phyloP scores from a whole-genome alignment of 306 rosid species.

The Astragalus membranaceus region DNA sequence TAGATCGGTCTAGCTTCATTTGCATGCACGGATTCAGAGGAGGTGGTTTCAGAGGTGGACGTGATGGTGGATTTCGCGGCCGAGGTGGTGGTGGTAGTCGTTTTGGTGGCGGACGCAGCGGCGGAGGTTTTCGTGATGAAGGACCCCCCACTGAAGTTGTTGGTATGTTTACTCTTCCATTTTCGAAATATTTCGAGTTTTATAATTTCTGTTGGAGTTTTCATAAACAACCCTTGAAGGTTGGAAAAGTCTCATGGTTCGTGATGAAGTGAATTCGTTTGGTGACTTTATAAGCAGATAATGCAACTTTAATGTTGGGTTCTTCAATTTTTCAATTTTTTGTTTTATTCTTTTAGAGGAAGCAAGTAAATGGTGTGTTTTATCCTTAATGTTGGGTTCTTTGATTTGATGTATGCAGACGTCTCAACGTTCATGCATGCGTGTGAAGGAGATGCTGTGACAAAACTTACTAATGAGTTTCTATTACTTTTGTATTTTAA shows the following conservation, averaged over 20 bases:
- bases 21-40: too few species aligned
- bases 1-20: slow-evolving; percentile 43
- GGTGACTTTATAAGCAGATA: too few species aligned
- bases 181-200: too few species aligned
- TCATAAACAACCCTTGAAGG: too few species aligned
- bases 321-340: too few species aligned
- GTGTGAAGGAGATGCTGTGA: slow-evolving; percentile 94
- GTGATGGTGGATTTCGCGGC: slow-evolving; percentile 47
- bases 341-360: too few species aligned
- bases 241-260: too few species aligned
- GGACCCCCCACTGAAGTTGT: slow-evolving; percentile 92
- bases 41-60: slow-evolving; percentile 59
- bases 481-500: neutral
- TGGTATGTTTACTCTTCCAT: slow-evolving; percentile 39
- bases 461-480: slow-evolving; percentile 66
- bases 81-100: slow-evolving; percentile 54
- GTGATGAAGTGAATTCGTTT: too few species aligned
- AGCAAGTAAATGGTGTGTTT: too few species aligned
- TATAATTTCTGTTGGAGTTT: too few species aligned
- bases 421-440: slow-evolving; percentile 79
- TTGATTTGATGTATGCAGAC: slow-evolving; percentile 47
- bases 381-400: neutral
- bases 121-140: slow-evolving; percentile 76
- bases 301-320: too few species aligned
- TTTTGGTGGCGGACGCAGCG: slow-evolving; percentile 36